phyloP scores from a whole-genome alignment of 1,139 yeast species.

The Saccharomyces hybrid region DNA sequence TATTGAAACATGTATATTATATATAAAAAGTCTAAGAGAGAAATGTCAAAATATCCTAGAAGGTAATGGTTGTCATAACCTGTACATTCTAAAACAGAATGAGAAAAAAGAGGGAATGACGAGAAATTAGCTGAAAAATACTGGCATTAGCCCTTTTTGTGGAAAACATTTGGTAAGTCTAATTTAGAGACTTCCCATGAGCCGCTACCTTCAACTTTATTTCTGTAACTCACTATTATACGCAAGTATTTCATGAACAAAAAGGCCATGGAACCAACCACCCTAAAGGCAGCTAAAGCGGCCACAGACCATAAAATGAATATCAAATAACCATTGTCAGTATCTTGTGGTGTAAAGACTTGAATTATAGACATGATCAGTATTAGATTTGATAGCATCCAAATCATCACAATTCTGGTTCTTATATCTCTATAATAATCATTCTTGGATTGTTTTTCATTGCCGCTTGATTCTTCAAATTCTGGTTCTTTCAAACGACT shows the following conservation, averaged over 20 bases:
- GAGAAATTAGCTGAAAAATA: neutral
- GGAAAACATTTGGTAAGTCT: conserved; percentile 7
- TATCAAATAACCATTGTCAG: conserved; percentile 67
- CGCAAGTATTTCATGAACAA: conserved; percentile 41
- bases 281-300: conserved; percentile 68
- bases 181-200: conserved; percentile 15
- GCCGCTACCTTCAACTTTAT: conserved; percentile 32
- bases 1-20: neutral
- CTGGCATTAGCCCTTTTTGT: conserved; percentile 7
- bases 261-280: conserved; percentile 66
- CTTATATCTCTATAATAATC: conserved; percentile 93
- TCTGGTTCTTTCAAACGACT: conserved; percentile 61
- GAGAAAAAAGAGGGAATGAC: neutral
- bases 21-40: neutral
- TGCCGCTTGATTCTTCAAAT: conserved; percentile 32
- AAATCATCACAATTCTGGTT: conserved; percentile 83
- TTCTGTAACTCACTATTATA: conserved; percentile 33
- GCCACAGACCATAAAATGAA: conserved; percentile 91
- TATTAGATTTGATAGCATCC: conserved; percentile 78
- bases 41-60: neutral
- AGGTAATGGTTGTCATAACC: neutral
- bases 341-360: conserved; percentile 58
- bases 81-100: neutral
- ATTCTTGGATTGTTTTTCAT: conserved; percentile 47
- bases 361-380: conserved; percentile 82